A percentile compares a stretch with the other conserved stretches of the same genome.
Evolutionary conservation across 768 basidiomycete species (phyloP).

Genomic region (Xerocomus potaroensis): DNA sequence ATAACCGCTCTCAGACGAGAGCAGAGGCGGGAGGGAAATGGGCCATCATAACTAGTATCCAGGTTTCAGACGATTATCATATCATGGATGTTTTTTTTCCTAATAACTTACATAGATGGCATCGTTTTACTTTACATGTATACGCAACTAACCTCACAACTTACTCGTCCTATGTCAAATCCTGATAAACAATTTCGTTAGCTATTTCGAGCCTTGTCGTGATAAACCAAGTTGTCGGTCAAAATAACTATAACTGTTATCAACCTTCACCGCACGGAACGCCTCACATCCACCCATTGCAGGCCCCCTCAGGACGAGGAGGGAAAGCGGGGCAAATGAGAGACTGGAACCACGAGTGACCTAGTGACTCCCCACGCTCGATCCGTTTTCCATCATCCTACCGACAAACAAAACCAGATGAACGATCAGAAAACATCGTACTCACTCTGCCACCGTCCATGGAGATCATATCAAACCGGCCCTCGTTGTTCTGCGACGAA

Average conservation of each 20-base stretch:
- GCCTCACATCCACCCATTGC: conserved; percentile 22
- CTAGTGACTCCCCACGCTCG: conserved; percentile 21
- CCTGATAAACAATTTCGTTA: conserved; percentile 6
- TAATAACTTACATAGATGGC: conserved; percentile 2
- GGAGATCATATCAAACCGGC: no score
- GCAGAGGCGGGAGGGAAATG: conserved; percentile 5
- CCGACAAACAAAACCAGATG: conserved; percentile 10
- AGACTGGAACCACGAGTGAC: conserved; percentile 19
- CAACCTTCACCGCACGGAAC: conserved; percentile 21
- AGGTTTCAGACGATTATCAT: neutral
- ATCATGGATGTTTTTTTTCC: neutral
- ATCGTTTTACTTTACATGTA: conserved; percentile 10
- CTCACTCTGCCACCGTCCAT: conserved; percentile 8
- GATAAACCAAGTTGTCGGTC: conserved; percentile 8
- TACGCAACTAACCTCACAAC: conserved; percentile 6
- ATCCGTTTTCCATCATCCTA: conserved; percentile 26
- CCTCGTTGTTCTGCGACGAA: neutral
- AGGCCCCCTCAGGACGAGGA: conserved; percentile 26
- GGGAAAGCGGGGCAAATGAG: conserved; percentile 15
- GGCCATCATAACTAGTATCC: neutral
- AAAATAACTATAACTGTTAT: conserved; percentile 33
- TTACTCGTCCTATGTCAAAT: neutral
- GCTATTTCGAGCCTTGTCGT: neutral
- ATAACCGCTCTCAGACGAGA: conserved; percentile 58
- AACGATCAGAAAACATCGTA: neutral